phyloP scores from a whole-genome alignment of 768 basidiomycete species.

The Mycena haematopus region DNA sequence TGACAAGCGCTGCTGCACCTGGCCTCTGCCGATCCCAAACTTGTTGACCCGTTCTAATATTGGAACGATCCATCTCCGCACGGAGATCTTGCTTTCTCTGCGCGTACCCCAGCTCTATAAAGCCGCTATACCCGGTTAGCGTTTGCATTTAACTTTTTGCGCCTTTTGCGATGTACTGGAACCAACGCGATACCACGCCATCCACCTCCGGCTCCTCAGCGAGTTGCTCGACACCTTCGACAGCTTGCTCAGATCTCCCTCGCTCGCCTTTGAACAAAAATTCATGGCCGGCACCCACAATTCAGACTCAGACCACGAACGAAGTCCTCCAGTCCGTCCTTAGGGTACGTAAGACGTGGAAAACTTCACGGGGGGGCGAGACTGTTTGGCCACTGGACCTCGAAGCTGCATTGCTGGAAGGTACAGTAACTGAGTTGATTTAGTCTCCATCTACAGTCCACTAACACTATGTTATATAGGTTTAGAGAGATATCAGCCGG shows the following conservation, averaged over 20 bases:
- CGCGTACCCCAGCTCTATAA: conserved; percentile 1
- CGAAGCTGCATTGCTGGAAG: conserved; percentile 79
- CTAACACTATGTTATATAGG: conserved; percentile 37
- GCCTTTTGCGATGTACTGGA: conserved; percentile 17
- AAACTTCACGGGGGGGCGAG: conserved; percentile 72
- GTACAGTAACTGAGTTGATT: conserved; percentile 49
- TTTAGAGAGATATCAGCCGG: conserved; percentile 55
- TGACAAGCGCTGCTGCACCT: conserved; percentile 17
- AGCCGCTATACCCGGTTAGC: conserved; percentile 2
- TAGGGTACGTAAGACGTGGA: conserved; percentile 75
- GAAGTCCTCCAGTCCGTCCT: conserved; percentile 73
- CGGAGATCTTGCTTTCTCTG: background rate
- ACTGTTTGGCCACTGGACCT: conserved; percentile 82
- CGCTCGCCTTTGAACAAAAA: background rate
- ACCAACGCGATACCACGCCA: conserved; percentile 8
- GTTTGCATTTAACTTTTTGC: background rate
- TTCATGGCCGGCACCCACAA: background rate
- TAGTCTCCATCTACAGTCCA: background rate
- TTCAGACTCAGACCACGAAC: conserved; percentile 45
- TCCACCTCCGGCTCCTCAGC: conserved; percentile 5
- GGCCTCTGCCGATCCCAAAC: background rate
- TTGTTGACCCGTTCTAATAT: background rate
- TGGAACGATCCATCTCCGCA: background rate
- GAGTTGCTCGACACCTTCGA: conserved; percentile 15
- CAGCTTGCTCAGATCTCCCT: conserved; percentile 13